These are phyloP conservation scores for Rhizomucor miehei DNA, from an alignment of 371 early-diverging fungal genomes.

Conservation along the genomic window DNA sequence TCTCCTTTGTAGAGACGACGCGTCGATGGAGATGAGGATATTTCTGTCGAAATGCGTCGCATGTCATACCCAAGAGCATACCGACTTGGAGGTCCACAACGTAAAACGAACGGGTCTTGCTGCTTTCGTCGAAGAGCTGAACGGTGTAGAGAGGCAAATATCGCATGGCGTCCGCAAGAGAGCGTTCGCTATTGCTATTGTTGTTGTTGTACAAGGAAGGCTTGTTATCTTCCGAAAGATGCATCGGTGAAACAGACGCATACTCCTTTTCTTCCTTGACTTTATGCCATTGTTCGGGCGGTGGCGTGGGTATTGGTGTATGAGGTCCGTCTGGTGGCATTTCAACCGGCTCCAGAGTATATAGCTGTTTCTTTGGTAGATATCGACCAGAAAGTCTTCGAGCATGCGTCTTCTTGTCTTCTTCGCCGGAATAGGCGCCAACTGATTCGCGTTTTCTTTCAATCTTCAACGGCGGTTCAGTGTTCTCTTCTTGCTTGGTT, in stretches of 20 bases:
- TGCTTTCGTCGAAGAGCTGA: conserved; percentile 40
- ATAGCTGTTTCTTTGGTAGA: conserved; percentile 33
- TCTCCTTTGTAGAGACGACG: conserved; percentile 49
- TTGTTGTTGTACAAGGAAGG: conserved; percentile 11
- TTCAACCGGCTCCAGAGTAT: conserved; percentile 16
- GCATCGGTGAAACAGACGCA: background rate
- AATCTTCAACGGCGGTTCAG: background rate
- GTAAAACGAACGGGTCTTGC: conserved; percentile 39
- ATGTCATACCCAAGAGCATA: conserved; percentile 52
- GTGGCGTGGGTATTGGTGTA: conserved; percentile 48
- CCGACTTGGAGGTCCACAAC: conserved; percentile 70
- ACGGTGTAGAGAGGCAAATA: conserved; percentile 69
- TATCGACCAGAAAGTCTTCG: conserved; percentile 30
- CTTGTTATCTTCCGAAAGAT: background rate
- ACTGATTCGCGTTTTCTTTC: background rate
- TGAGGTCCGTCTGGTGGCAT: conserved; percentile 37
- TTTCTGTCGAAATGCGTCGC: conserved; percentile 43
- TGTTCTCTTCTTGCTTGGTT: background rate
- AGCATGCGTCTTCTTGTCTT: conserved; percentile 19
- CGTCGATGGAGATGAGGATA: conserved; percentile 61
- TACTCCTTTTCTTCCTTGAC: conserved; percentile 34
- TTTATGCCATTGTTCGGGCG: conserved; percentile 43
- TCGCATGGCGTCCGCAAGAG: conserved; percentile 41
- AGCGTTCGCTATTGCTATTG: too few relatives aligned
- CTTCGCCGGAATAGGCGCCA: too few relatives aligned